These are phyloP conservation scores for Luvunga scandens DNA, from an alignment of 345 rosid species.

Conservation along the genomic window DNA sequence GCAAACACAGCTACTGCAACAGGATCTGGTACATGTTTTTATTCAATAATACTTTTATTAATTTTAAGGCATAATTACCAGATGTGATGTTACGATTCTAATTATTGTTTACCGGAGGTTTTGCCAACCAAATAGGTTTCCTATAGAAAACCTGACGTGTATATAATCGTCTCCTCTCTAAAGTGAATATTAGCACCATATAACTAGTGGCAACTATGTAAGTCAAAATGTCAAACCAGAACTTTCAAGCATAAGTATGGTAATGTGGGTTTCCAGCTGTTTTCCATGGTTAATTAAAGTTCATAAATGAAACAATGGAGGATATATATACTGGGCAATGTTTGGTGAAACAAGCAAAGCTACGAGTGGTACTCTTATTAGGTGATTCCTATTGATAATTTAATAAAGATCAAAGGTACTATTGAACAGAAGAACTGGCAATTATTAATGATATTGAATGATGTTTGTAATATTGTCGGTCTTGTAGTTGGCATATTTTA, in stretches of 20 bases:
- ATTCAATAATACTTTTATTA: neutral
- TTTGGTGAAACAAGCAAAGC: neutral
- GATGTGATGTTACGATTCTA: neutral
- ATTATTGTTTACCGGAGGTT: neutral
- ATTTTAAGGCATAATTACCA: neutral
- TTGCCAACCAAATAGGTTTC: neutral
- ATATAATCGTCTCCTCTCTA: neutral
- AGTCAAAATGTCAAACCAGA: neutral
- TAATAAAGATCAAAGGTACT: neutral
- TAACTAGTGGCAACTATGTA: neutral
- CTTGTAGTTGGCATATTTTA: neutral
- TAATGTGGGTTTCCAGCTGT: neutral
- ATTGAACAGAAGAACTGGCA: neutral
- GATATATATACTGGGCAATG: neutral
- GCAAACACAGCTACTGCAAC: conserved; percentile 75
- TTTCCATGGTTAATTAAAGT: neutral
- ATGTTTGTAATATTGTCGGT: neutral
- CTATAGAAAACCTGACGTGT: neutral
- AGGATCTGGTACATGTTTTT: conserved; percentile 60
- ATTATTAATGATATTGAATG: neutral
- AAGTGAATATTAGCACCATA: neutral
- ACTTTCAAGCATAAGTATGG: neutral
- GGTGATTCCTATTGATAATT: neutral
- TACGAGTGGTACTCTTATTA: neutral
- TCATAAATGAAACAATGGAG: neutral